Evolutionary conservation across 176 grass and related monocot species (phyloP).

Genomic region (Raddia distichophylla): DNA sequence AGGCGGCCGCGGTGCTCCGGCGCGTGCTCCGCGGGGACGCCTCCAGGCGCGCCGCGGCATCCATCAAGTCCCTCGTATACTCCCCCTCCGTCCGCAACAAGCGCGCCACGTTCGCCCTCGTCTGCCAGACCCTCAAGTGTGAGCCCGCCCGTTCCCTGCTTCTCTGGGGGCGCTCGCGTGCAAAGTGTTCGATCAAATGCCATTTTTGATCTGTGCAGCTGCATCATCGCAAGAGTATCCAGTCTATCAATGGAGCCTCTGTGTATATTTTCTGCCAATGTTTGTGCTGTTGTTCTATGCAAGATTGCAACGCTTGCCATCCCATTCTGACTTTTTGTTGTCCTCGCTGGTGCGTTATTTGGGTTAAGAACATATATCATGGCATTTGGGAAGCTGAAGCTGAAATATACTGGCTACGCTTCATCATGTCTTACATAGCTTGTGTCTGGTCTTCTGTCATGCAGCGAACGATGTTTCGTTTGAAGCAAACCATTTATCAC

Average conservation of each 20-base stretch:
- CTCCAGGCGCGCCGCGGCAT: slow-evolving; percentile 52
- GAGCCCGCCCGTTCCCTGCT: not conserved
- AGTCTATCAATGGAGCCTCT: not conserved
- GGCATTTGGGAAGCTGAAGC: not conserved
- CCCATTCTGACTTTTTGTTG: not conserved
- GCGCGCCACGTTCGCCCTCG: slow-evolving; percentile 86
- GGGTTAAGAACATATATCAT: not conserved
- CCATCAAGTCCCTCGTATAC: slow-evolving; percentile 90
- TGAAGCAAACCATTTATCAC: not conserved
- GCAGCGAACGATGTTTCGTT: not conserved
- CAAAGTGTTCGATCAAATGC: slow-evolving; percentile 56
- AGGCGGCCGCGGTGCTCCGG: slow-evolving; percentile 87
- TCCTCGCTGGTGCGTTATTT: not conserved
- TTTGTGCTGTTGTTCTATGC: not conserved
- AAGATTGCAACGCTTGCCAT: not conserved
- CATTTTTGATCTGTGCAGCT: not conserved
- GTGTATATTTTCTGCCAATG: not conserved
- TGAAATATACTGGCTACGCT: not conserved
- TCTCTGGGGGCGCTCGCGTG: not conserved
- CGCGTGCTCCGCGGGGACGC: slow-evolving; percentile 82
- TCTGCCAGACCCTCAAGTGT: slow-evolving; percentile 97
- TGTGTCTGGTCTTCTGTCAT: not conserved
- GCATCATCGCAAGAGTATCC: not conserved
- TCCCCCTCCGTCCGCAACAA: slow-evolving; percentile 86
- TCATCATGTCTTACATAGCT: not conserved